Percentiles rank a stretch among this genome's conserved stretches.
These are phyloP conservation scores for Pythium aphanidermatum DNA, from an alignment of 352 stramenopile species.

Conservation along the genomic window DNA sequence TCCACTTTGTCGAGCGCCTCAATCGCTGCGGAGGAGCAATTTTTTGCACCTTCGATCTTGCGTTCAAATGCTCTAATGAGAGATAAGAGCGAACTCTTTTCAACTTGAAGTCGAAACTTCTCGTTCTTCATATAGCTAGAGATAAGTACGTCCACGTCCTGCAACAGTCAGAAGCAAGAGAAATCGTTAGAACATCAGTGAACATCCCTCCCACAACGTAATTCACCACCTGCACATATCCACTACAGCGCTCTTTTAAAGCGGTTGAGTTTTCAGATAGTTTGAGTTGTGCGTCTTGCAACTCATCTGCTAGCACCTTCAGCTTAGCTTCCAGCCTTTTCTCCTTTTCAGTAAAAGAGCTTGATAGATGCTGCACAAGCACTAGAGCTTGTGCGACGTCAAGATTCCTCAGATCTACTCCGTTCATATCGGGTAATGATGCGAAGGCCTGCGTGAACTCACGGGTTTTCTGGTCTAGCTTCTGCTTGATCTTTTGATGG, in stretches of 20 bases:
- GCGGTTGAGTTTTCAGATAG: constrained; percentile 9
- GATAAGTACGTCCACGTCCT: constrained; percentile 75
- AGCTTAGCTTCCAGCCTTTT: constrained; percentile 20
- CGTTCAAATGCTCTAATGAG: constrained; percentile 67
- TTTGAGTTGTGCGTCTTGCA: constrained; percentile 29
- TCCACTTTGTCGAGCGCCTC: constrained; percentile 47
- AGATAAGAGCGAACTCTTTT: constrained; percentile 70
- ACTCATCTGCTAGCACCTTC: constrained; percentile 30
- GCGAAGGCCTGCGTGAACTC: constrained; percentile 21
- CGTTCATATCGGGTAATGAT: constrained; percentile 16
- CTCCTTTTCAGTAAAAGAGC: constrained; percentile 21
- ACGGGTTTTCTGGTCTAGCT: constrained; percentile 40
- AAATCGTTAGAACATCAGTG: background rate
- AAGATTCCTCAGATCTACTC: constrained; percentile 17
- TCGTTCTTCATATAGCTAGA: constrained; percentile 84
- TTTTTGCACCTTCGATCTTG: constrained; percentile 32
- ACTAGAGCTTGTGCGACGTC: constrained; percentile 15
- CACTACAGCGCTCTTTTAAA: constrained; percentile 38
- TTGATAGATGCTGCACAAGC: constrained; percentile 17
- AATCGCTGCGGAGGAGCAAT: constrained; percentile 31
- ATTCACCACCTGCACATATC: constrained; percentile 73
- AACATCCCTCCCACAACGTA: no score
- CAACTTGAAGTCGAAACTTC: constrained; percentile 75
- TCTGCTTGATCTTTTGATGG: constrained; percentile 55
- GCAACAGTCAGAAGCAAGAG: background rate